Conservation (phyloP, 2,329 filamentous ascomycete genomes). For the Penicillium olsonii region DNA sequence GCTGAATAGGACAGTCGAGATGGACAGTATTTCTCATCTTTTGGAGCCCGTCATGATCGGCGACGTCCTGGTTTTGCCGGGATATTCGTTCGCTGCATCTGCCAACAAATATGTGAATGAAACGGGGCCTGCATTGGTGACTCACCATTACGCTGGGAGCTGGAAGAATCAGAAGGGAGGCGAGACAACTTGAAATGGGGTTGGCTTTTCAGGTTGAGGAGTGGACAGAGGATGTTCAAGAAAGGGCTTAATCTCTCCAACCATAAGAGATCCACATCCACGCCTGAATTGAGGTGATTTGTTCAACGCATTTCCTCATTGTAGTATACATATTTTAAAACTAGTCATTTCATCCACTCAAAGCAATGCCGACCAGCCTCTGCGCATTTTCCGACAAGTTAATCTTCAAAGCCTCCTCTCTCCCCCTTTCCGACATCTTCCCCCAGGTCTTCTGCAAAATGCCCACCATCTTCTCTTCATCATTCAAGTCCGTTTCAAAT, state of each 20-base stretch:
- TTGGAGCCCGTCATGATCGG: constrained; percentile 2
- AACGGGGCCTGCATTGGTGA: constrained; percentile 9
- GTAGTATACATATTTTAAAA: not conserved
- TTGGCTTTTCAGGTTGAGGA: too few species aligned
- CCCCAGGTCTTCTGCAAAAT: constrained; percentile 74
- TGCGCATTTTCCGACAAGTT: constrained; percentile 64
- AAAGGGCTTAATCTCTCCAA: too few species aligned
- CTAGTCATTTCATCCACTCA: constrained; percentile 40
- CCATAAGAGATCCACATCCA: too few species aligned
- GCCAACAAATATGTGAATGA: constrained; percentile 1
- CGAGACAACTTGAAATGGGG: not conserved
- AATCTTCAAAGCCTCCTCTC: constrained; percentile 66
- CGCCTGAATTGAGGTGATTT: too few species aligned
- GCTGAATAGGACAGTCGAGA: not conserved
- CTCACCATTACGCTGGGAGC: constrained; percentile 11
- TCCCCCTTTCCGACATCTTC: constrained; percentile 69
- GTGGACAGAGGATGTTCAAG: too few species aligned
- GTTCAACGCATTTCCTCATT: too few species aligned
- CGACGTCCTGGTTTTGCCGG: constrained; percentile 12
- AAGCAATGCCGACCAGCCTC: constrained; percentile 63
- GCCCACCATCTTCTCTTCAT: constrained; percentile 74
- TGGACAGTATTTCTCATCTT: constrained; percentile 3
- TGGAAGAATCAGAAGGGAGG: constrained; percentile 13
- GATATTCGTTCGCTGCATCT: constrained; percentile 6
- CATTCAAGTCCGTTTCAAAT: constrained; percentile 68